Evolutionary conservation across 805 yeast species (phyloP).

Genomic region (Candida railenensis): DNA sequence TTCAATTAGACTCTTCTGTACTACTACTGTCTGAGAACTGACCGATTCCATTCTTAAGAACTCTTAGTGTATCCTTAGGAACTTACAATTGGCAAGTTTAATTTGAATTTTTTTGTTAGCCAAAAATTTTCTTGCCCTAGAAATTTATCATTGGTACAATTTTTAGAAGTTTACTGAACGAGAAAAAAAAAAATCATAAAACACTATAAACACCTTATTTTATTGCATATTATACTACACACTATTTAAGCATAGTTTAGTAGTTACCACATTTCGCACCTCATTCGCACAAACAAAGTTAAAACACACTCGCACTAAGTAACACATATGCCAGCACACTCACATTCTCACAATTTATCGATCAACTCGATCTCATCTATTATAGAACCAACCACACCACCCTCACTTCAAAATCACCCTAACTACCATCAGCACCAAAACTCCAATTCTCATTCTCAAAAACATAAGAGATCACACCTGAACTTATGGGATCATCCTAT

Average conservation of each 20-base stretch:
- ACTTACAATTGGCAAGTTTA: too few species aligned
- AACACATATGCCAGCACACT: background rate
- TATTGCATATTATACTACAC: background rate
- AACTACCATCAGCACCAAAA: conserved; percentile 20
- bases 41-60: too few species aligned
- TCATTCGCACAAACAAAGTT: background rate
- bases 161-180: background rate
- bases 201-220: background rate
- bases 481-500: conserved; percentile 6
- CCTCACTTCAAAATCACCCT: conserved; percentile 29
- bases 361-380: conserved; percentile 44
- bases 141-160: too few species aligned
- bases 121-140: too few species aligned
- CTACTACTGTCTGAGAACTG: too few species aligned
- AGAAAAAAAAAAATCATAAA: background rate
- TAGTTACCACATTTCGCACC: background rate
- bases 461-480: conserved; percentile 8
- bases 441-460: background rate
- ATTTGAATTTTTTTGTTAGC: too few species aligned
- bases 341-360: conserved; percentile 32
- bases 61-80: too few species aligned
- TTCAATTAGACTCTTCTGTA: too few species aligned
- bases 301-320: too few species aligned
- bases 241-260: background rate
- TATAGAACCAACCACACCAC: conserved; percentile 55